These are phyloP conservation scores for Penicillium fuscoglaucum DNA, from an alignment of 2,329 filamentous ascomycete genomes.

Conservation along the genomic window DNA sequence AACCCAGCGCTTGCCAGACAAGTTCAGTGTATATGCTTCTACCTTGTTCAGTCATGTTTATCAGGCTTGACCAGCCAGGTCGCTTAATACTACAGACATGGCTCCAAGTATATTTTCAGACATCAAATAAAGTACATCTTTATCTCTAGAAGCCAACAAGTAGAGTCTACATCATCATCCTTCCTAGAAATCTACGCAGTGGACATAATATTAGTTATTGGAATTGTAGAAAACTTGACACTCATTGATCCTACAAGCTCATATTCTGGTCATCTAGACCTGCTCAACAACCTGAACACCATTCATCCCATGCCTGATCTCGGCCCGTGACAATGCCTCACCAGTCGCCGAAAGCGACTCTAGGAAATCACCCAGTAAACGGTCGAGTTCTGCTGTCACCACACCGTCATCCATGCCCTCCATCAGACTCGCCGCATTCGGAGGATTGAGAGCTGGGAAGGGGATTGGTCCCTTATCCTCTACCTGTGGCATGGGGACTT, in stretches of 20 bases:
- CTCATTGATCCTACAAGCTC: neutral
- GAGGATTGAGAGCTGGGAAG: constrained; percentile 43
- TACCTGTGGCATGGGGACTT: neutral
- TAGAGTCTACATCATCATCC: neutral
- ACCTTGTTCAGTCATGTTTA: neutral
- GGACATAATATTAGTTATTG: neutral
- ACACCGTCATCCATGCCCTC: constrained; percentile 39
- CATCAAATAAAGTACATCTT: neutral
- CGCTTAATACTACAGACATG: neutral
- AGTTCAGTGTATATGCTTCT: neutral
- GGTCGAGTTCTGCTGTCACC: constrained; percentile 43
- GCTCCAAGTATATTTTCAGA: neutral
- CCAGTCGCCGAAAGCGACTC: constrained; percentile 41
- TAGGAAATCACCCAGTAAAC: constrained; percentile 43
- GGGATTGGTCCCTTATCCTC: constrained; percentile 25
- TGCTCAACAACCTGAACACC: constrained; percentile 18
- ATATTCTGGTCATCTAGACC: constrained; percentile 3
- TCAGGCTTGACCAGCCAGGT: neutral
- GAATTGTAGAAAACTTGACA: neutral
- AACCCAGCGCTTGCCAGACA: neutral
- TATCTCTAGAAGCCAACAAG: neutral
- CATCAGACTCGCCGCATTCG: constrained; percentile 40
- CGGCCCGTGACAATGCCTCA: constrained; percentile 31
- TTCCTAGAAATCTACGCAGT: neutral
- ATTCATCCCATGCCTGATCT: constrained; percentile 14